Conservation (phyloP, 192 early-diverging fungal species). For the Coemansia aciculifera region DNA sequence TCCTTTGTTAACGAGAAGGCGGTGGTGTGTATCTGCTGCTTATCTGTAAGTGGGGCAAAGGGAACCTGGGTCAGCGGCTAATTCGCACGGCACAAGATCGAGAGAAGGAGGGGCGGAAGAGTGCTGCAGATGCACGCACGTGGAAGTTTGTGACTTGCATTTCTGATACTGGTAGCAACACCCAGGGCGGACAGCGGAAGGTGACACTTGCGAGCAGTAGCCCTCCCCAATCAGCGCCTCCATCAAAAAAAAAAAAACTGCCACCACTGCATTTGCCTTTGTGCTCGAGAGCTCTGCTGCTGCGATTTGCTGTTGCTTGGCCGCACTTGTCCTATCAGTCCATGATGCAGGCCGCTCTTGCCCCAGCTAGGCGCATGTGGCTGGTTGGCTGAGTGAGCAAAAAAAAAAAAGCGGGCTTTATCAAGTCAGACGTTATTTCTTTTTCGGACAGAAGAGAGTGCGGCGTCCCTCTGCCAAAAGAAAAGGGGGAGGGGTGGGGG, state of each 20-base stretch:
- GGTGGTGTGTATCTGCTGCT: neutral
- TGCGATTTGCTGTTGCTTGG: constrained; percentile 11
- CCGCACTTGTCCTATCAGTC: neutral
- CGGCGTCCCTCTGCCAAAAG: constrained; percentile 1
- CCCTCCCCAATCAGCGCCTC: constrained; percentile 7
- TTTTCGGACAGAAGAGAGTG: neutral
- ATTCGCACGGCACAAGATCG: constrained; percentile 4
- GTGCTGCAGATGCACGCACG: constrained; percentile 5
- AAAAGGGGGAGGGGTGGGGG: neutral
- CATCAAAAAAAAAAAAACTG: neutral
- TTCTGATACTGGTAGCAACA: neutral
- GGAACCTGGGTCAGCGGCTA: neutral
- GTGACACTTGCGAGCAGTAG: constrained; percentile 1
- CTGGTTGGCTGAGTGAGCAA: neutral
- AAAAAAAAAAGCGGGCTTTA: neutral
- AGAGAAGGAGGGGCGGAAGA: neutral
- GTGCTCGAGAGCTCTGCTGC: neutral
- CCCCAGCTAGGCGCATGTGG: neutral
- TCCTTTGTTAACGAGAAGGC: neutral
- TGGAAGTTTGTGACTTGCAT: constrained; percentile 14
- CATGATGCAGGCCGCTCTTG: neutral
- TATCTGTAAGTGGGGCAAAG: neutral
- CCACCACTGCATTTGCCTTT: neutral
- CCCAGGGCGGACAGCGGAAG: constrained; percentile 1
- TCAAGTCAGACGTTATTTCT: neutral